A percentile compares a stretch with the other conserved stretches of the same genome.
Evolutionary conservation across 768 basidiomycete genomes (phyloP).

Genomic region (Lentinula boryana): DNA sequence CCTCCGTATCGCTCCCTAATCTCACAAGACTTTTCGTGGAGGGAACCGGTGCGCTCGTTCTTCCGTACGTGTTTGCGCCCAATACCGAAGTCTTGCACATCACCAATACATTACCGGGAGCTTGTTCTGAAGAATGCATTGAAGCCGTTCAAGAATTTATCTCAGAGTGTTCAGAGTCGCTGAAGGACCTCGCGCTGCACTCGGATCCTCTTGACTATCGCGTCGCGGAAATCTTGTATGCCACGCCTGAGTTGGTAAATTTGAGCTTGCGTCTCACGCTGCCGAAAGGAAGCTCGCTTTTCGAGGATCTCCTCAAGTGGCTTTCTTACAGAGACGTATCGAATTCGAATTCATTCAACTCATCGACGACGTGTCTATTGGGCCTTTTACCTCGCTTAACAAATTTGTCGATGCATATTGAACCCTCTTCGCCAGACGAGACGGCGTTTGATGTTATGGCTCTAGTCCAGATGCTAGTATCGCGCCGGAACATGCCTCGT

Average conservation of each 20-base stretch:
- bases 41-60: neutral
- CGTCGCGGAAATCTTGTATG: neutral
- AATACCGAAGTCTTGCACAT: neutral
- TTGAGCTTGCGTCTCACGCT: neutral
- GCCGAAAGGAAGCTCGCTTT: neutral
- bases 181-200: neutral
- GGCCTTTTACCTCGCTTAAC: neutral
- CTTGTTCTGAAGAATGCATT: neutral
- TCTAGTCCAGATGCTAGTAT: neutral
- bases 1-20: neutral
- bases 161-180: neutral
- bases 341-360: neutral
- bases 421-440: neutral
- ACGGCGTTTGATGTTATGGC: neutral
- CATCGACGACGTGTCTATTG: neutral
- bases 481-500: neutral
- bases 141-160: neutral
- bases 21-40: neutral
- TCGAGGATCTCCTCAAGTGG: neutral
- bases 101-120: no score
- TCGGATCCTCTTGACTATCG: neutral
- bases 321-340: neutral
- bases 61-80: neutral
- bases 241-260: neutral
- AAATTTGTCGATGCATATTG: neutral